phyloP scores from a whole-genome alignment of 2,329 filamentous ascomycete genomes.

The Sordariomycetes sp. region DNA sequence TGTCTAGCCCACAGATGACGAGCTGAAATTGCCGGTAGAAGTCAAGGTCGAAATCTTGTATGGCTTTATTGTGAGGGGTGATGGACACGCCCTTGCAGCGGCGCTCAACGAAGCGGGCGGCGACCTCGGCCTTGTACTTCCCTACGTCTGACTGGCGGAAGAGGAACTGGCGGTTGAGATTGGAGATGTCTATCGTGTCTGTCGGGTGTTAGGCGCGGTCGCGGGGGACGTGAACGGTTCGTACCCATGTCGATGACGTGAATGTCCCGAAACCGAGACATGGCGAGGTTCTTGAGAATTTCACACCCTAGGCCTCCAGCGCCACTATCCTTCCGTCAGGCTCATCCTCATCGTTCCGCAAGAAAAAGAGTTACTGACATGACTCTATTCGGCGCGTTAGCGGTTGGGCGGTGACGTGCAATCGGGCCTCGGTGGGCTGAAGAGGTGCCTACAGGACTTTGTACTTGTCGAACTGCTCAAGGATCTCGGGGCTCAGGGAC shows the following conservation, averaged over 20 bases:
- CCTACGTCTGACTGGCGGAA: slow-evolving; percentile 90
- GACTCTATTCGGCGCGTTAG: slow-evolving; percentile 4
- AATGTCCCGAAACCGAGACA: slow-evolving; percentile 93
- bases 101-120: slow-evolving; percentile 82
- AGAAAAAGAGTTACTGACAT: slow-evolving; percentile 3
- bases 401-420: background rate
- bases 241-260: slow-evolving; percentile 97
- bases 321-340: slow-evolving; percentile 48
- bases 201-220: background rate
- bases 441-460: slow-evolving; percentile 58
- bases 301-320: slow-evolving; percentile 93
- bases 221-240: background rate
- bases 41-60: slow-evolving; percentile 91
- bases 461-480: slow-evolving; percentile 53
- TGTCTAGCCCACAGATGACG: slow-evolving; percentile 89
- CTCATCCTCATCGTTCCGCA: background rate
- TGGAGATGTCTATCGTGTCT: slow-evolving; percentile 98
- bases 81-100: slow-evolving; percentile 87
- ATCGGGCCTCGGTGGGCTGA: background rate
- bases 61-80: slow-evolving; percentile 86
- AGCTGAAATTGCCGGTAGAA: slow-evolving; percentile 98
- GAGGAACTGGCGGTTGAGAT: slow-evolving; percentile 94
- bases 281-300: slow-evolving; percentile 89
- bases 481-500: slow-evolving; percentile 39
- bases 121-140: slow-evolving; percentile 86